A percentile compares a stretch with the other conserved stretches of the same genome.
phyloP scores from a whole-genome alignment of 1,284 basidiomycete genomes.

The Malassezia sp. region DNA sequence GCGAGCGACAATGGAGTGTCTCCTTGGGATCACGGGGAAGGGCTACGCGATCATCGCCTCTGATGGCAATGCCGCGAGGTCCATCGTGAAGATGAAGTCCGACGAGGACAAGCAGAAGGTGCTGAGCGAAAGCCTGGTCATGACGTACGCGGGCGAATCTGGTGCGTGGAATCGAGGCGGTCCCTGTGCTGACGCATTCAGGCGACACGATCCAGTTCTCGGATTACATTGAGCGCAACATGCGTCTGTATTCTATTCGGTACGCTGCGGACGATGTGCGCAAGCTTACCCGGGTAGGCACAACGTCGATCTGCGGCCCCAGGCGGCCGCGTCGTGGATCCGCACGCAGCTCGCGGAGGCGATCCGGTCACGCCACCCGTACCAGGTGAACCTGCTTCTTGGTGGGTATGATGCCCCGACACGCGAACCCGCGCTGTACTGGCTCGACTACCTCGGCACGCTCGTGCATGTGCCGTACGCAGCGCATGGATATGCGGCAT shows the following conservation, averaged over 20 bases:
- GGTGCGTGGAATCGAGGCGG: constrained; percentile 1
- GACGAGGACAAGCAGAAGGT: constrained; percentile 96
- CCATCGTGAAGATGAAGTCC: constrained; percentile 92
- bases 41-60: constrained; percentile 54
- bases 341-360: constrained; percentile 78
- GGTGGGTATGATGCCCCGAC: constrained; percentile 73
- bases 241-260: constrained; percentile 89
- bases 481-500: constrained; percentile 87
- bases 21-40: constrained; percentile 50
- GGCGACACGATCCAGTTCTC: constrained; percentile 96
- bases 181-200: constrained; percentile 3
- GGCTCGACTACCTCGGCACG: constrained; percentile 92
- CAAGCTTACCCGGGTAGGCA: constrained; percentile 21
- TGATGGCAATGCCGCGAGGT: constrained; percentile 75
- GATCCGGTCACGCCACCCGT: constrained; percentile 74
- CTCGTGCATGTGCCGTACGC: constrained; percentile 78
- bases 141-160: constrained; percentile 89
- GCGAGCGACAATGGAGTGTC: constrained; percentile 47
- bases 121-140: constrained; percentile 78
- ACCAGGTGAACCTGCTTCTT: constrained; percentile 81
- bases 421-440: constrained; percentile 64
- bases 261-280: constrained; percentile 44
- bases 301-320: constrained; percentile 72
- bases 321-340: constrained; percentile 86
- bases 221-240: constrained; percentile 88